A percentile compares a stretch with the other conserved stretches of the same genome.
These are phyloP conservation scores for Mycena metata DNA, from an alignment of 768 basidiomycete species.

Conservation along the genomic window DNA sequence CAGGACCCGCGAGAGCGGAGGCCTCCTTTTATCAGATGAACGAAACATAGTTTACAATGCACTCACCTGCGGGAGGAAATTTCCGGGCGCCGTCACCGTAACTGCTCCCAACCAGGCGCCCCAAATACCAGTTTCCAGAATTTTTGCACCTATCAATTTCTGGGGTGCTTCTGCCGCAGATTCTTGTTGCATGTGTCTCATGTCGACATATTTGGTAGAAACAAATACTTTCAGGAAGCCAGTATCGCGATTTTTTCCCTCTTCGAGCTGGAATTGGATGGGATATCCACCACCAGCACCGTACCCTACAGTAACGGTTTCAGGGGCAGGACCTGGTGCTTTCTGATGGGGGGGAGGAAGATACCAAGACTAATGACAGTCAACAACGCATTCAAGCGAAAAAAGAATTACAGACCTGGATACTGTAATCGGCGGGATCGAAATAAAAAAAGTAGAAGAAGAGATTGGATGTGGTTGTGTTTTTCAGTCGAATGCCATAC, in stretches of 20 bases:
- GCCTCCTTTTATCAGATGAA: background rate
- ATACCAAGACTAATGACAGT: background rate
- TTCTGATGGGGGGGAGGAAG: background rate
- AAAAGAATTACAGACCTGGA: background rate
- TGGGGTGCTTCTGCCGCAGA: background rate
- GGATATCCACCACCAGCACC: slow-evolving; percentile 1
- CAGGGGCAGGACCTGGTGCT: background rate
- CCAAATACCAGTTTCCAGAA: slow-evolving; percentile 9
- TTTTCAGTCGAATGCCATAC: slow-evolving; percentile 1
- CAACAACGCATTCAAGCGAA: background rate
- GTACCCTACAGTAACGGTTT: background rate
- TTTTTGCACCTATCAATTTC: slow-evolving; percentile 2
- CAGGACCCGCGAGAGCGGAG: background rate
- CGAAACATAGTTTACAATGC: background rate
- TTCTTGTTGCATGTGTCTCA: background rate
- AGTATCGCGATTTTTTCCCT: slow-evolving; percentile 15
- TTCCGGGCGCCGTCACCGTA: slow-evolving; percentile 4
- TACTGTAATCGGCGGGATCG: slow-evolving; percentile 6
- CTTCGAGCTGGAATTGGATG: background rate
- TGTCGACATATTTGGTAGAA: slow-evolving; percentile 46
- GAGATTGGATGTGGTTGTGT: slow-evolving; percentile 2
- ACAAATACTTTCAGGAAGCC: slow-evolving; percentile 64
- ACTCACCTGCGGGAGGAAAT: slow-evolving; percentile 5
- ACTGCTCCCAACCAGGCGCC: slow-evolving; percentile 3
- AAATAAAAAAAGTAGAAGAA: slow-evolving; percentile 22